Base-by-base conservation (phyloP, 2,329 filamentous ascomycete species). In the Incumbomyces lentus region DNA sequence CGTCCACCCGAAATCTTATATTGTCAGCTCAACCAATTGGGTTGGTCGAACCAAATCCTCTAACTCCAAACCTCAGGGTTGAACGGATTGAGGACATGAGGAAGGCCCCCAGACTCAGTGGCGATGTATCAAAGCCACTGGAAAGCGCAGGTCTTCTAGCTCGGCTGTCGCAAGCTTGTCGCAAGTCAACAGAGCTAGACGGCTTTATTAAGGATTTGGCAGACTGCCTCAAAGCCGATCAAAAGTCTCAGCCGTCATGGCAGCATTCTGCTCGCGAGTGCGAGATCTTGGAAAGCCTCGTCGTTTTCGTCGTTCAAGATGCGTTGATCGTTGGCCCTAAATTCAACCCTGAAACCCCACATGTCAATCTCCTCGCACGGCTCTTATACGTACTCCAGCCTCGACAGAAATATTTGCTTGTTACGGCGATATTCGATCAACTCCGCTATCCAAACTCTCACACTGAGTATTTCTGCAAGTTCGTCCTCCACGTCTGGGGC, bases 391-490 rank as follows among this genome's bases (percentile, higher is more conserved):
- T 84, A 51, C 71, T 93, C 33, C 73, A 76, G 33, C 77, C 85
- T 1, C 86, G 93, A 64, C 80, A 81, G 17, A 82, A 89, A 45
- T 95, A 95, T 68, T 85, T 86, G 62, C 72, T 98, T 49, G 67
- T 96, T 48, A 81, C 76, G 56, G 86, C 85, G 54, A 86, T 98
- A 61, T 77, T 86, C 48, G 94, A 96, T 64, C 89, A 96, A 66
- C 76, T 98, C 40, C 84, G 92, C 50, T 94, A 84, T 63, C 87
- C 89, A 10, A 94, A 88, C 60, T 81, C 81, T 40, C 81, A 93
- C 60, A 98, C 92, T 11, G 84, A 89, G 60, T 98, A 92, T 68
- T 98, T 95, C 68, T 89, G 82, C 61, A 86, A 88, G 58, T 77
- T 84, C 12, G 72, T 96, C 36, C 74, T 96, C 40, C 81, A 93